These are phyloP conservation scores for Trichoderma sp. DNA, from an alignment of 2,329 filamentous ascomycete species.

Conservation along the genomic window DNA sequence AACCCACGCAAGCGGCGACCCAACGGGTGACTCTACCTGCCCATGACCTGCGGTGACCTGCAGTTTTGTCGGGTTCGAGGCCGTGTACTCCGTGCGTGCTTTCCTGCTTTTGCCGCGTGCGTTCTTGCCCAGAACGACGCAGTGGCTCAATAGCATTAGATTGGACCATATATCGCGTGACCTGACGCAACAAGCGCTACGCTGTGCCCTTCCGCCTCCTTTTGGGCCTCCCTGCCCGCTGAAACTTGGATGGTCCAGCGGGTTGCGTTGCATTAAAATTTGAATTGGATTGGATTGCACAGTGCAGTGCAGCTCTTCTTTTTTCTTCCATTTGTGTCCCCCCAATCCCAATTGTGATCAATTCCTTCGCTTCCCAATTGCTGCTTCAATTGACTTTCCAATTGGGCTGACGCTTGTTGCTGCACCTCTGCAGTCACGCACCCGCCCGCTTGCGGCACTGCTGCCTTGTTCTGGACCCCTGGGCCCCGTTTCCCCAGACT, in stretches of 20 bases:
- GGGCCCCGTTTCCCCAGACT: slow-evolving; percentile 19
- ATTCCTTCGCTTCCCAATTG: too few relatives aligned
- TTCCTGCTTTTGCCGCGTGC: slow-evolving; percentile 7
- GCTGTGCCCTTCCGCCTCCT: not conserved
- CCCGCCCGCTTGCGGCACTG: slow-evolving; percentile 4
- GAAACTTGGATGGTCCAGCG: not conserved
- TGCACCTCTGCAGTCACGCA: not conserved
- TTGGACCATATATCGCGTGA: slow-evolving; percentile 32
- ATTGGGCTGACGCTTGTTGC: not conserved
- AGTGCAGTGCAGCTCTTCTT: not conserved
- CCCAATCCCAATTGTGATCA: not conserved
- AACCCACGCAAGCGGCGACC: not conserved
- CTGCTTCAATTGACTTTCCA: not conserved
- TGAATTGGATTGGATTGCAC: not conserved
- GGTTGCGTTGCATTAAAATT: not conserved
- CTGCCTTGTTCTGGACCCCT: slow-evolving; percentile 13
- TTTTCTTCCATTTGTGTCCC: not conserved
- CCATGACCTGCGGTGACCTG: not conserved
- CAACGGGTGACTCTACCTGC: not conserved
- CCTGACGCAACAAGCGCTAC: slow-evolving; percentile 29
- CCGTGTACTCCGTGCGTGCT: slow-evolving; percentile 15
- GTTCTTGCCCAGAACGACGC: slow-evolving; percentile 12
- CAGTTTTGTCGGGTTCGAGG: too few relatives aligned
- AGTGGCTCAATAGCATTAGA: slow-evolving; percentile 19
- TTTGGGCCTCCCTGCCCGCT: not conserved